Base-by-base conservation (phyloP, 495 filamentous ascomycete genomes). In the Schizothecium vesticola region DNA sequence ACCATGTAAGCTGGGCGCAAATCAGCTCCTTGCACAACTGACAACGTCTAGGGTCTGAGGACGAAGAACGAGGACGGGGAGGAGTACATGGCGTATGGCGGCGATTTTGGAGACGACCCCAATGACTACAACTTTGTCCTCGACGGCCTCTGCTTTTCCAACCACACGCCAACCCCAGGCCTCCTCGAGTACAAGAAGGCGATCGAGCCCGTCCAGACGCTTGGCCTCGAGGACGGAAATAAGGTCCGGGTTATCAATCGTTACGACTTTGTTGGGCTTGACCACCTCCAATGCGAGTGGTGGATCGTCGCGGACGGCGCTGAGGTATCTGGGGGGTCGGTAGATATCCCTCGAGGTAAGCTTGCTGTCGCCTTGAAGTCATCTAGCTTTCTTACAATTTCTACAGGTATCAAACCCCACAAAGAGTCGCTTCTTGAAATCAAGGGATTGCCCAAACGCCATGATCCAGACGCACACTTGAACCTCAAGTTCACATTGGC, bases 71-170 rank as follows among this genome's bases (percentile, higher is more conserved):
- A 80, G 56, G 84, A 88, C 31, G 86, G 85, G 19, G 79, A 81
- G 58, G 76, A 83, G 67, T 90, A 86, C 70, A 89, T 86, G 70
- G 89, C 77, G 8, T 91, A 90, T 67, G 89, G 90, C n/a, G 90
- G 89, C 21, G 90, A 92, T 68, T 91, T 91, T 76, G 86, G 84
- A 13, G 89, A 91, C 51, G 75, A 84, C n/a, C 89, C 89, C 0
- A 88, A 92, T 68, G 89, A 91, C 73, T 82, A 81, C 19, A 86
- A 86, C 71, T 92, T 91, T 70, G 87, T 89, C 43, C 80, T 90
- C 76, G 90, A 91, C 72, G 90, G 90, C 16, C 80, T 92, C 10
- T 81, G 84, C 29, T 79, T 81, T 63, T 89, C 86, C 0, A 79
- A 84, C 56, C 90, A 91, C 71, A 82, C 74, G 0, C 86, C 89